Base-by-base conservation (phyloP, 306 rosid species). In the Rubus idaeus region DNA sequence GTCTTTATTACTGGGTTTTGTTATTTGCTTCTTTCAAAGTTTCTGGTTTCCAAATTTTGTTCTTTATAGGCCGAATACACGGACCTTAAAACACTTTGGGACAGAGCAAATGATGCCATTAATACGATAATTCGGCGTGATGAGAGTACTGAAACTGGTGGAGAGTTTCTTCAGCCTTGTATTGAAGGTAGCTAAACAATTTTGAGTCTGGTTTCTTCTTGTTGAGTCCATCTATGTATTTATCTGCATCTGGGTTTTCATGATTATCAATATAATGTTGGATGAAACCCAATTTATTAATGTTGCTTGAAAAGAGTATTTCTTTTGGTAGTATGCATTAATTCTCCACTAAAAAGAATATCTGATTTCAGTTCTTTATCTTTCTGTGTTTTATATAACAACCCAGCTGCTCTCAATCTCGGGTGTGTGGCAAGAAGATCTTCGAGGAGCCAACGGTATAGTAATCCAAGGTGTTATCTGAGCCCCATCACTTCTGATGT, bases 91-190 rank as follows among this genome's bases (percentile, higher is more conserved):
- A 93, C 94, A 9, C 89, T 93, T 60, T 77, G 90, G 87, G 89
- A 83, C 14, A 83, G 97, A 77, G 72, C 86, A 17, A 86, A 86
- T 83, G 91, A 89, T 13, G 96, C 96, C 75, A 86, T 93, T 71
- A 86, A 86, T 60, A 89, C 89, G 46, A 86, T 93, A 44, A 85
- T 90, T 78, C 84, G 93, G 51, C 86, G 82, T 4, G 93, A 93
- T 64, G 88, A 84, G 74, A 75, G 81, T 46, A 60, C 82, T 7
- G 90, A 93, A 86, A 85, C 88, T 52, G 94, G 94, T 52, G 94
- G 90, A 83, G 75, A 86, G 72, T 83, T 85, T 82, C 85, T 93
- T 83, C 90, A 80, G 70, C 97, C 96, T 82, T 93, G 98, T 83
- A 88, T 93, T 79, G 98, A 93, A 93, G 98, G 96, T 93, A 86